A percentile compares a stretch with the other conserved stretches of the same genome.
Conservation (phyloP, 2,329 filamentous ascomycete species). For the Diaporthe destruens region DNA sequence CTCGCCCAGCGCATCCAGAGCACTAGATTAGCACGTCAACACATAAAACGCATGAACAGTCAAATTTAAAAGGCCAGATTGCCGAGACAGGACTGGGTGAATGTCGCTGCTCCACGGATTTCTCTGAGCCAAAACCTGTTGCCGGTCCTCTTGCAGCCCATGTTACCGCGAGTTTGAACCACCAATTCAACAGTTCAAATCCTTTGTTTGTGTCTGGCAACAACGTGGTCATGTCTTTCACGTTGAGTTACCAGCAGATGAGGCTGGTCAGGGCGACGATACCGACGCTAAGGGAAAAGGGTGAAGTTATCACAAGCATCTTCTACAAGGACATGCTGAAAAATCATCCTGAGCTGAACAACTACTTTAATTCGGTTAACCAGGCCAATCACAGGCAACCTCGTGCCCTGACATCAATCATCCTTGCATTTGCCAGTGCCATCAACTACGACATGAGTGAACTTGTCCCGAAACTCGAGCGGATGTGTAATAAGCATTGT, state of each 20-base stretch:
- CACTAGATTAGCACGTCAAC: background rate
- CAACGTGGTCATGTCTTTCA: constrained; percentile 37
- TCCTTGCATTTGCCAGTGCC: constrained; percentile 79
- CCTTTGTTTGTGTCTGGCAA: background rate
- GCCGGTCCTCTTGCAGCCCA: background rate
- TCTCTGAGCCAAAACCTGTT: background rate
- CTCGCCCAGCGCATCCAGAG: constrained; percentile 1
- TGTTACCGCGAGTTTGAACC: background rate
- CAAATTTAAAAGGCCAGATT: constrained; percentile 1
- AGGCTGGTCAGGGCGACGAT: constrained; percentile 77
- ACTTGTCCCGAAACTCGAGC: constrained; percentile 65
- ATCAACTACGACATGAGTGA: constrained; percentile 71
- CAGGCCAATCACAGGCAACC: constrained; percentile 73
- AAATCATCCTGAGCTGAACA: constrained; percentile 74
- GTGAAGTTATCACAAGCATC: constrained; percentile 74
- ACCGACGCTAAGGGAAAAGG: constrained; percentile 76
- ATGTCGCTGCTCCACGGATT: background rate
- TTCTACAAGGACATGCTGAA: constrained; percentile 79
- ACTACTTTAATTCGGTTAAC: constrained; percentile 78
- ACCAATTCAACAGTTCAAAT: background rate
- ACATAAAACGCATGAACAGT: background rate
- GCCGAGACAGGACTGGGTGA: background rate
- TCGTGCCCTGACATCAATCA: constrained; percentile 70
- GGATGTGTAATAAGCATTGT: constrained; percentile 79
- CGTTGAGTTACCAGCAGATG: constrained; percentile 67